A percentile compares a stretch with the other conserved stretches of the same genome.
These are phyloP conservation scores for Hamigera avellanea DNA, from an alignment of 495 filamentous ascomycete species.

Conservation along the genomic window DNA sequence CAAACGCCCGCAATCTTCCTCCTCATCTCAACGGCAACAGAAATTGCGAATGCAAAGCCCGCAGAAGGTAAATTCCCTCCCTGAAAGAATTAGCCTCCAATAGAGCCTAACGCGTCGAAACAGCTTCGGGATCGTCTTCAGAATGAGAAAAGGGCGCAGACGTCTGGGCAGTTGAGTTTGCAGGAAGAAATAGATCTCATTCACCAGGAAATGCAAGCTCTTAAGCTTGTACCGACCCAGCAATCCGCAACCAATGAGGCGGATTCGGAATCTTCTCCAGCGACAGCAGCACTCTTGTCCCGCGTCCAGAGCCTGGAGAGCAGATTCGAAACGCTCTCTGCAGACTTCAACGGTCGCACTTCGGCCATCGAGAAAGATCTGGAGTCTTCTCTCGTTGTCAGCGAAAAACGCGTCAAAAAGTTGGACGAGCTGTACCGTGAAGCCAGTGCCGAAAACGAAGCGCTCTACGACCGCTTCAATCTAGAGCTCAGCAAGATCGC, in stretches of 20 bases:
- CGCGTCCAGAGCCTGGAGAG: conserved; percentile 54
- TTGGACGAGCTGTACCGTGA: conserved; percentile 86
- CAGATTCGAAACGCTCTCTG: conserved; percentile 46
- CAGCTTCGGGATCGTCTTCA: conserved; percentile 76
- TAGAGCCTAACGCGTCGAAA: conserved; percentile 1
- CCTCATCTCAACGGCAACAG: conserved; percentile 33
- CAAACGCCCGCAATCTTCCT: conserved; percentile 22
- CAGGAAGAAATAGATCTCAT: conserved; percentile 73
- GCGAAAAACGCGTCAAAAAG: conserved; percentile 66
- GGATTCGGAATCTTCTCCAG: conserved; percentile 9
- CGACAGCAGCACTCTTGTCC: conserved; percentile 34
- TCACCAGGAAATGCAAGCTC: conserved; percentile 63
- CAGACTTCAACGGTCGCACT: conserved; percentile 48
- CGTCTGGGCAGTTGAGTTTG: conserved; percentile 53
- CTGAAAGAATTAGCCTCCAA: background rate
- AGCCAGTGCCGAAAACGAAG: conserved; percentile 83
- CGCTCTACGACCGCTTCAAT: conserved; percentile 89
- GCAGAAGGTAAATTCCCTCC: conserved; percentile 45
- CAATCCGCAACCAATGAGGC: conserved; percentile 2
- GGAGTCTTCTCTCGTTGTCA: conserved; percentile 54
- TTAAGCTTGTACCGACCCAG: conserved; percentile 32
- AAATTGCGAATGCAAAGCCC: conserved; percentile 82
- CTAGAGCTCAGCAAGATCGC: conserved; percentile 76
- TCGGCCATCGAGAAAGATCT: conserved; percentile 53
- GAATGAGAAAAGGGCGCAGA: conserved; percentile 63